Evolutionary conservation across 2,329 filamentous ascomycete species (phyloP).

Genomic region (Hortaea sp.): DNA sequence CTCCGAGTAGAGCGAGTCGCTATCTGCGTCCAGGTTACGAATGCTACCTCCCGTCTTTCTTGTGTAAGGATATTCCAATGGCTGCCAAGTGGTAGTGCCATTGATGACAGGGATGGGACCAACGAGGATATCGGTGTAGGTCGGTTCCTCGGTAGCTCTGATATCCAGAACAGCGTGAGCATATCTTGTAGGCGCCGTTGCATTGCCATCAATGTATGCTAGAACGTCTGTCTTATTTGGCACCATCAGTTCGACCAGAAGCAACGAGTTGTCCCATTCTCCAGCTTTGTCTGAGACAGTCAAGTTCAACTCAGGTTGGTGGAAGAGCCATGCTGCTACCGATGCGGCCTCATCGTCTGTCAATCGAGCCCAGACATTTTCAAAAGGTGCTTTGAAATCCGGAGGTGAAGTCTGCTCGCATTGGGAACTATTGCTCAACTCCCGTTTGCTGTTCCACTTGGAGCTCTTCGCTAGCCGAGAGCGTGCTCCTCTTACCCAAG

Average conservation of each 20-base stretch:
- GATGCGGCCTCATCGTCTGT: slow-evolving; percentile 29
- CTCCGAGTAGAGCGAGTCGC: slow-evolving; percentile 13
- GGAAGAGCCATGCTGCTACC: slow-evolving; percentile 32
- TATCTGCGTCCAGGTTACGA: slow-evolving; percentile 32
- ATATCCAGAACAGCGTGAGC: slow-evolving; percentile 36
- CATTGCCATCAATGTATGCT: slow-evolving; percentile 33
- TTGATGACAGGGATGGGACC: slow-evolving; percentile 39
- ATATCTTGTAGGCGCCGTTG: slow-evolving; percentile 30
- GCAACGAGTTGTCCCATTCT: slow-evolving; percentile 17
- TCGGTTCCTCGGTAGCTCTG: slow-evolving; percentile 29
- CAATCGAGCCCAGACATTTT: slow-evolving; percentile 34
- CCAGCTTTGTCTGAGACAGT: slow-evolving; percentile 14
- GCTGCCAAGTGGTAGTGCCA: slow-evolving; percentile 29
- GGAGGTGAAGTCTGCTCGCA: slow-evolving; percentile 7
- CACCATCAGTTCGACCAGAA: slow-evolving; percentile 28
- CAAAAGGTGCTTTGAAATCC: slow-evolving; percentile 27
- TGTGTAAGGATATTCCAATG: slow-evolving; percentile 34
- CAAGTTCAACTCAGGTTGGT: slow-evolving; percentile 31
- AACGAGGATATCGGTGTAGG: slow-evolving; percentile 35
- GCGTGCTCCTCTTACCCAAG: slow-evolving; percentile 13
- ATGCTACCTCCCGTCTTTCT: slow-evolving; percentile 30
- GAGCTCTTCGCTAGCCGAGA: slow-evolving; percentile 9
- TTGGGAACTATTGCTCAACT: slow-evolving; percentile 4
- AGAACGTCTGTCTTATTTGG: slow-evolving; percentile 43
- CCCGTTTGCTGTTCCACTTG: slow-evolving; percentile 7